Evolutionary conservation across 179 eudicot species (phyloP).

Genomic region (Gypsophila paniculata): DNA sequence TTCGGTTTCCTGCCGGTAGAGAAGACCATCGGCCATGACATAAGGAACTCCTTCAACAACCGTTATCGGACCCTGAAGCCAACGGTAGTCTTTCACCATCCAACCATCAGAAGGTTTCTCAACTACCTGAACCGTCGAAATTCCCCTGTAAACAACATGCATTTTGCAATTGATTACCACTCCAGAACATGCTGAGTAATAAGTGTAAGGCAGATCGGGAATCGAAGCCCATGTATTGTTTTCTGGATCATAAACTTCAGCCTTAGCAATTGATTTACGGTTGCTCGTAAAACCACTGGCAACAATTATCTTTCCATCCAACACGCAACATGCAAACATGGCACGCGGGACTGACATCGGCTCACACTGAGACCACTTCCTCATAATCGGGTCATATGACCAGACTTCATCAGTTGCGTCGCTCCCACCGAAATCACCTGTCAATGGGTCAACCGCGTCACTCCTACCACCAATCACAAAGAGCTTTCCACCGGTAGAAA

Average conservation of each 20-base stretch:
- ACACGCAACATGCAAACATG: slow-evolving; percentile 88
- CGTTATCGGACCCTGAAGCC: slow-evolving; percentile 94
- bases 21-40: slow-evolving; percentile 59
- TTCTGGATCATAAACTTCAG: slow-evolving; percentile 85
- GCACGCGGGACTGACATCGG: slow-evolving; percentile 80
- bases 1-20: slow-evolving; percentile 55
- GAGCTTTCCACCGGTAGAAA: slow-evolving; percentile 71
- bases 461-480: slow-evolving; percentile 93
- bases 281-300: slow-evolving; percentile 91
- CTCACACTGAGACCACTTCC: slow-evolving; percentile 65
- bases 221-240: slow-evolving; percentile 68
- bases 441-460: slow-evolving; percentile 83
- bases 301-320: slow-evolving; percentile 78
- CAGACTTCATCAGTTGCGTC: slow-evolving; percentile 89
- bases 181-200: slow-evolving; percentile 72
- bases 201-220: slow-evolving; percentile 65
- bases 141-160: slow-evolving; percentile 82
- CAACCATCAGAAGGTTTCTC: slow-evolving; percentile 50
- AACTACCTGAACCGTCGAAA: slow-evolving; percentile 68
- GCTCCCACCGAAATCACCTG: slow-evolving; percentile 89
- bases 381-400: slow-evolving; percentile 72
- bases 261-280: slow-evolving; percentile 70
- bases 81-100: slow-evolving; percentile 61
- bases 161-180: slow-evolving; percentile 65
- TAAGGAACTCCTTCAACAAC: slow-evolving; percentile 61